phyloP scores from a whole-genome alignment of 495 filamentous ascomycete genomes.

The Neurospora tetraspora region DNA sequence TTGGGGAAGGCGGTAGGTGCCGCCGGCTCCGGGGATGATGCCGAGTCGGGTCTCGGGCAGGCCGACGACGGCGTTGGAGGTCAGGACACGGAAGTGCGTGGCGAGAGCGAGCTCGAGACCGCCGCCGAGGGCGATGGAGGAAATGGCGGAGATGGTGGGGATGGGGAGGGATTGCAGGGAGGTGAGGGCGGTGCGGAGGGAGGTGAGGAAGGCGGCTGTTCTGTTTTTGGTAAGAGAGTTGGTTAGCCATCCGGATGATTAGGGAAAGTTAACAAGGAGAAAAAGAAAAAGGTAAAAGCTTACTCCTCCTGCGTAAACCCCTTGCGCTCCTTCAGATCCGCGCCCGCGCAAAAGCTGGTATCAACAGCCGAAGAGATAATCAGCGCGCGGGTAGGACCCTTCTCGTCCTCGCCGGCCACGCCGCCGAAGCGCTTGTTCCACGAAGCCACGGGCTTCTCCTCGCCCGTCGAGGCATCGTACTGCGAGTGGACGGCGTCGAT shows the following conservation, averaged over 20 bases:
- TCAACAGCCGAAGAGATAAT: constrained; percentile 72
- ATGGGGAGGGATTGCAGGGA: constrained; percentile 61
- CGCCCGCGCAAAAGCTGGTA: constrained; percentile 81
- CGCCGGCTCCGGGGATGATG: constrained; percentile 91
- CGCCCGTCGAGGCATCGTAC: constrained; percentile 44
- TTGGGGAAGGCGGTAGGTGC: constrained; percentile 71
- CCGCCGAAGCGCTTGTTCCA: constrained; percentile 31
- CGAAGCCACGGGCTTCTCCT: constrained; percentile 28
- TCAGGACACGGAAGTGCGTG: constrained; percentile 77
- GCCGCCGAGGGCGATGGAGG: constrained; percentile 75
- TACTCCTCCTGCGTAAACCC: constrained; percentile 62
- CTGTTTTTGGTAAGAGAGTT: constrained; percentile 28
- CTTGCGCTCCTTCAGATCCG: constrained; percentile 82
- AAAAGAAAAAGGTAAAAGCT: constrained; percentile 16
- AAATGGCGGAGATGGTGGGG: constrained; percentile 80
- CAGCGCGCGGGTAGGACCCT: constrained; percentile 59
- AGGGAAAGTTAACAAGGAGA: constrained; percentile 3
- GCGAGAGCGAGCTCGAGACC: constrained; percentile 84
- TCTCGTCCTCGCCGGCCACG: constrained; percentile 27
- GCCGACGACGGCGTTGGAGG: constrained; percentile 60
- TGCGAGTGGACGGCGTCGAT: constrained; percentile 60
- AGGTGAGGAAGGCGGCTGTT: constrained; percentile 62
- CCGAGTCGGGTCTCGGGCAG: constrained; percentile 86
- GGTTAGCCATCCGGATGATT: not conserved
- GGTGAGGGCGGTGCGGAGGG: constrained; percentile 62